A percentile compares a stretch with the other conserved stretches of the same genome.
Conservation (phyloP, 1,284 basidiomycete species). For the Athelia sp. region DNA sequence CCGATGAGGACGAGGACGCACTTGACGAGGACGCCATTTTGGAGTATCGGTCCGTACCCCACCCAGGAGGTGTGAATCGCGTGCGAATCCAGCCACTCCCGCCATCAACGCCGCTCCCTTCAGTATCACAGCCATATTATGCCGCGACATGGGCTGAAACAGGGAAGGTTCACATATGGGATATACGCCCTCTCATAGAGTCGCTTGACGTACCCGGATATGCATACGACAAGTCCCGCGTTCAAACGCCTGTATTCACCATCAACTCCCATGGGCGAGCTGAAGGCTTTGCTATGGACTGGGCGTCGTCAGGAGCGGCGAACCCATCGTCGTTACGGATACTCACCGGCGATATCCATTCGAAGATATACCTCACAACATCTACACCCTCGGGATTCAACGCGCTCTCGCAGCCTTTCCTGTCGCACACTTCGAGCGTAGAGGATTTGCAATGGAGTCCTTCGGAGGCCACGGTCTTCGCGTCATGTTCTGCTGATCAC, state of each 20-base stretch:
- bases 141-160: slow-evolving; percentile 94
- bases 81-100: slow-evolving; percentile 82
- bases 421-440: slow-evolving; percentile 86
- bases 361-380: slow-evolving; percentile 88
- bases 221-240: slow-evolving; percentile 61
- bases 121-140: slow-evolving; percentile 80
- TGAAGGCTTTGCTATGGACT: slow-evolving; percentile 99
- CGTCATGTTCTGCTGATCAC: slow-evolving; percentile 90
- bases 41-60: slow-evolving; percentile 90
- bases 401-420: slow-evolving; percentile 77
- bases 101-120: slow-evolving; percentile 48
- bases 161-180: slow-evolving; percentile 96
- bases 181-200: slow-evolving; percentile 90
- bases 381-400: slow-evolving; percentile 78
- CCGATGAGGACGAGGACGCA: slow-evolving; percentile 73
- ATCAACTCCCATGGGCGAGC: slow-evolving; percentile 77
- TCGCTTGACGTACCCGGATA: slow-evolving; percentile 82
- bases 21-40: slow-evolving; percentile 94
- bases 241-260: slow-evolving; percentile 73
- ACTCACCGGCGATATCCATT: slow-evolving; percentile 84
- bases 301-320: slow-evolving; percentile 66
- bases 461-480: slow-evolving; percentile 90
- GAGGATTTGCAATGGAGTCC: slow-evolving; percentile 99
- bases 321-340: slow-evolving; percentile 65
- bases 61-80: slow-evolving; percentile 90